These are phyloP conservation scores for Amylocystis lapponica DNA, from an alignment of 768 basidiomycete species.

Conservation along the genomic window DNA sequence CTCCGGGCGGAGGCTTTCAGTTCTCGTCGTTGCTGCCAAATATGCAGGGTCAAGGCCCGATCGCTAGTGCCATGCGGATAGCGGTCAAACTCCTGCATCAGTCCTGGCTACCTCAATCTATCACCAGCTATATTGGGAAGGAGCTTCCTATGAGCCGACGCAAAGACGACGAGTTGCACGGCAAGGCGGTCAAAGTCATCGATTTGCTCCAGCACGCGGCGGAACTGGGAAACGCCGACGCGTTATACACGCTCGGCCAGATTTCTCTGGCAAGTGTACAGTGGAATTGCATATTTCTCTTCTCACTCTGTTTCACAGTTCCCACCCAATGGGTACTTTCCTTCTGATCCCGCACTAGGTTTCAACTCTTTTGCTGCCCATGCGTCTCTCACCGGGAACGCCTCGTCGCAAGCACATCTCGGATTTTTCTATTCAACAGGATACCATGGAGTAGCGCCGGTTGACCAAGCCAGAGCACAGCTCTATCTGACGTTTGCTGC, in stretches of 20 bases:
- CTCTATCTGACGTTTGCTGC: conserved; percentile 94
- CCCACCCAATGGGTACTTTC: conserved; percentile 65
- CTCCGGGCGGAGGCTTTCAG: conserved; percentile 42
- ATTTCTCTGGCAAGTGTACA: conserved; percentile 70
- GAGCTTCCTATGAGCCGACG: conserved; percentile 33
- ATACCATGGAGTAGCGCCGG: conserved; percentile 55
- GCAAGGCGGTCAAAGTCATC: conserved; percentile 75
- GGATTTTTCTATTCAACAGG: conserved; percentile 91
- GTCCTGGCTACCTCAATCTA: conserved; percentile 40
- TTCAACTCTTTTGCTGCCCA: conserved; percentile 60
- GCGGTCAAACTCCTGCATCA: conserved; percentile 59
- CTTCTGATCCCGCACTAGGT: conserved; percentile 54
- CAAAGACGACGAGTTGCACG: conserved; percentile 60
- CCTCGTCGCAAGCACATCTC: conserved; percentile 78
- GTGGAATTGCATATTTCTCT: conserved; percentile 35
- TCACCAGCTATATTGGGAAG: conserved; percentile 38
- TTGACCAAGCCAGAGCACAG: conserved; percentile 77
- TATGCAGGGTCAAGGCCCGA: conserved; percentile 70
- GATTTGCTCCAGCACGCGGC: conserved; percentile 78
- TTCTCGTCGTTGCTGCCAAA: conserved; percentile 65
- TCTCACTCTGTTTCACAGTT: conserved; percentile 38
- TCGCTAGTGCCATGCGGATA: conserved; percentile 67
- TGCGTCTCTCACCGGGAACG: conserved; percentile 68
- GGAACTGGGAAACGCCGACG: conserved; percentile 71
- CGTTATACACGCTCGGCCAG: conserved; percentile 60